A percentile compares a stretch with the other conserved stretches of the same genome.
Conservation (phyloP, 139 green algal genomes). For the Chloropicon primus region DNA sequence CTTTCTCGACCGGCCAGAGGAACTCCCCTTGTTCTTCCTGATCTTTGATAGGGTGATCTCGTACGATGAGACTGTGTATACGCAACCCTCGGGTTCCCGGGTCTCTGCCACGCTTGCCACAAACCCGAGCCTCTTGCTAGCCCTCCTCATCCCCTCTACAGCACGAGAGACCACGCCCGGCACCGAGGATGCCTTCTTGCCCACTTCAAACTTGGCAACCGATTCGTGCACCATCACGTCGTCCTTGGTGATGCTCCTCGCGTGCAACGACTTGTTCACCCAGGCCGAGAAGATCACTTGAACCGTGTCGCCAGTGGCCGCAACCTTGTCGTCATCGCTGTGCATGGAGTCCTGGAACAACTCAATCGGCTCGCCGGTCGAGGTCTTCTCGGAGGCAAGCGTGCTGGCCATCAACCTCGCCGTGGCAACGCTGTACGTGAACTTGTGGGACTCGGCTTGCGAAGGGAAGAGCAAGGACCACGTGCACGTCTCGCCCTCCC, state of each 20-base stretch:
- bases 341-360: background rate
- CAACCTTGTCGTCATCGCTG: background rate
- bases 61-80: background rate
- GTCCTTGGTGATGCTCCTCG: background rate
- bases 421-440: background rate
- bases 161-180: background rate
- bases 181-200: background rate
- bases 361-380: background rate
- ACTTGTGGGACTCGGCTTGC: background rate
- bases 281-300: background rate
- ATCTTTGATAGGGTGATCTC: background rate
- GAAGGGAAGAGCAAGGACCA: background rate
- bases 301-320: background rate
- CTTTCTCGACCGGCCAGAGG: background rate
- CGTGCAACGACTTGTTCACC: background rate
- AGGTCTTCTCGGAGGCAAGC: background rate
- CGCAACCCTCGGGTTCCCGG: too few species aligned
- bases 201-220: background rate
- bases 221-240: background rate
- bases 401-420: background rate
- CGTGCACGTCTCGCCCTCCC: background rate
- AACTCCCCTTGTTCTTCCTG: background rate
- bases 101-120: too few species aligned
- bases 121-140: background rate
- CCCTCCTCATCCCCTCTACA: background rate